Evolutionary conservation across 2,329 filamentous ascomycete genomes (phyloP), one percentile per base, ranked within the genome.

Genomic region (Monilinia polystroma): DNA sequence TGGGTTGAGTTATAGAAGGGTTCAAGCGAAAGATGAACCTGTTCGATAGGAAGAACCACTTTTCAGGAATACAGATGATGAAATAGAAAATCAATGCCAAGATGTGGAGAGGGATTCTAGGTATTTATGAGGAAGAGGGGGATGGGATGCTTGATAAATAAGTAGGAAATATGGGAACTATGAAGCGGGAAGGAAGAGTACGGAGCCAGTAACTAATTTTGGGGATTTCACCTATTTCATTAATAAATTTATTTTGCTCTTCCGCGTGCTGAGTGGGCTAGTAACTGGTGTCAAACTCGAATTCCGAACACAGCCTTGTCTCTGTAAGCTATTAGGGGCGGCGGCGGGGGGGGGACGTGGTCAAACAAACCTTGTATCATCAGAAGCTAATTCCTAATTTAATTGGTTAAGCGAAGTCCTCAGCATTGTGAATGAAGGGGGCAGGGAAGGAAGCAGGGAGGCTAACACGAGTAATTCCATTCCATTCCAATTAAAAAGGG

Each of bases 351-450:
- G 41, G 12, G 32, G 32, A 35, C 47, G 32, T 54, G 47, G 49
- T 52, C 60, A 63, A 63, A 63, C 60, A 54, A 54, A 54, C 60
- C 60, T 54, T 63, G 60, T 63, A 63, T 63, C 60, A 63, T 63
- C 49, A 63, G 51, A 54, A 63, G 45, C 32, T 20, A 11, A 10
- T 51, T 49, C 45, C 16, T 12, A 1, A 26, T 51, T 18, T 60
- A 6, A 51, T 60, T 51, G 45, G 58, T 26, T 60, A 60, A 60
- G 58, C 58, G 58, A 60, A 18, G 32, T 35, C 38, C 35, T 23
- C n/a, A 18, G 45, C 41, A 38, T 38, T 60, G 45, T 38, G 10
- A 23, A 38, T 60, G 58, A 51, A 60, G 58, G 58, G 20, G 58
- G 45, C 45, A 60, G 58, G 56, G 58, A n/a, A 35, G 32, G 32